Evolutionary conservation across 176 grass and related monocot genomes (phyloP).

Genomic region (Avena sativa): DNA sequence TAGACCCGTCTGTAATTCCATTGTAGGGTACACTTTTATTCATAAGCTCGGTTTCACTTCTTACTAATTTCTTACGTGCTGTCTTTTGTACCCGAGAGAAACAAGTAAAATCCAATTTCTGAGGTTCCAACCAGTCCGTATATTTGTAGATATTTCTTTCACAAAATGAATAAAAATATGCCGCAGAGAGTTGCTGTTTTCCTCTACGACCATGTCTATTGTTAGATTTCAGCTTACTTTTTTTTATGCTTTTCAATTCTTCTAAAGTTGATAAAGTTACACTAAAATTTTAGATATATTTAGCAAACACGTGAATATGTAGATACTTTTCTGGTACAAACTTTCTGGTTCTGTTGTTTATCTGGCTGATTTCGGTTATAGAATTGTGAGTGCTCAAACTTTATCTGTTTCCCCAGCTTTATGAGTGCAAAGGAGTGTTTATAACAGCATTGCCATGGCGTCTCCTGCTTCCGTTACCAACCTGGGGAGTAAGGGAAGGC

Average conservation of each 20-base stretch:
- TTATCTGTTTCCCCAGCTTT: conserved; percentile 49
- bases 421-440: conserved; percentile 37
- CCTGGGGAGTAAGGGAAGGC: conserved; percentile 74
- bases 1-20: background rate
- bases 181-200: background rate
- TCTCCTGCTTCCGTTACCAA: conserved; percentile 79
- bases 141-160: background rate
- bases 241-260: background rate
- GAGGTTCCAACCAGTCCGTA: background rate
- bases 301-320: background rate
- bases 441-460: conserved; percentile 63
- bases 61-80: conserved; percentile 5
- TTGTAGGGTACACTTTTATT: background rate
- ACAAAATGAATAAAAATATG: background rate
- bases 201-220: background rate
- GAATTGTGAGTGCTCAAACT: background rate
- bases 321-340: background rate
- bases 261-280: conserved; percentile 4
- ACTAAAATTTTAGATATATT: conserved; percentile 3
- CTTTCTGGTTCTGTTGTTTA: background rate
- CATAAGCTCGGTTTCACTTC: conserved; percentile 6
- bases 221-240: background rate
- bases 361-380: background rate
- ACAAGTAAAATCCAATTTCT: background rate
- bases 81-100: background rate